Conservation (phyloP, 805 yeast species). For the Yueomyces sp. region DNA sequence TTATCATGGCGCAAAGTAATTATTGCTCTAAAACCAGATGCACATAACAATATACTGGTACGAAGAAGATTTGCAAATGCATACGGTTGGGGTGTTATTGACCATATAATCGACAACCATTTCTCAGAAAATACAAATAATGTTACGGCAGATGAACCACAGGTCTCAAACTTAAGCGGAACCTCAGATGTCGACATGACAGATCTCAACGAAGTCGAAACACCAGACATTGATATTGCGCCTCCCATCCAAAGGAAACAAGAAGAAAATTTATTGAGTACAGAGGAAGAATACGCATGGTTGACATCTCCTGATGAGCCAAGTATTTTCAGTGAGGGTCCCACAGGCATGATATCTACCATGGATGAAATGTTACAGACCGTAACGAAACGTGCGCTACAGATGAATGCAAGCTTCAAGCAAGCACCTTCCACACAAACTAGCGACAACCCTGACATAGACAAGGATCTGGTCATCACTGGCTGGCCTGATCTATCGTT, state of each 20-base stretch:
- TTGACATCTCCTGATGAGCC: slow-evolving; percentile 27
- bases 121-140: slow-evolving; percentile 71
- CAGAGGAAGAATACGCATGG: slow-evolving; percentile 28
- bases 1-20: slow-evolving; percentile 87
- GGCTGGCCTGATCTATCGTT: not conserved
- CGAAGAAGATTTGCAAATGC: slow-evolving; percentile 80
- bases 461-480: not conserved
- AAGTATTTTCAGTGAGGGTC: slow-evolving; percentile 41
- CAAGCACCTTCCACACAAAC: no score
- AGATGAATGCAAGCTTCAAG: not conserved
- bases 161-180: slow-evolving; percentile 67
- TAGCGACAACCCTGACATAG: no score
- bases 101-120: slow-evolving; percentile 49
- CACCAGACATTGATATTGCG: not conserved
- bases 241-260: not conserved
- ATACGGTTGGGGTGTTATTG: slow-evolving; percentile 73
- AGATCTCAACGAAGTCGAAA: not conserved
- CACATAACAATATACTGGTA: slow-evolving; percentile 87
- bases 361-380: slow-evolving; percentile 45
- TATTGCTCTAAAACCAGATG: slow-evolving; percentile 79
- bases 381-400: slow-evolving; percentile 17
- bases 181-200: not conserved
- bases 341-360: slow-evolving; percentile 57
- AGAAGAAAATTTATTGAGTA: slow-evolving; percentile 1
- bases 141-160: slow-evolving; percentile 63